Evolutionary conservation across 1,284 basidiomycete genomes (phyloP), one percentile per base, ranked within the genome.

Genomic region (Heterobasidion annosum): DNA sequence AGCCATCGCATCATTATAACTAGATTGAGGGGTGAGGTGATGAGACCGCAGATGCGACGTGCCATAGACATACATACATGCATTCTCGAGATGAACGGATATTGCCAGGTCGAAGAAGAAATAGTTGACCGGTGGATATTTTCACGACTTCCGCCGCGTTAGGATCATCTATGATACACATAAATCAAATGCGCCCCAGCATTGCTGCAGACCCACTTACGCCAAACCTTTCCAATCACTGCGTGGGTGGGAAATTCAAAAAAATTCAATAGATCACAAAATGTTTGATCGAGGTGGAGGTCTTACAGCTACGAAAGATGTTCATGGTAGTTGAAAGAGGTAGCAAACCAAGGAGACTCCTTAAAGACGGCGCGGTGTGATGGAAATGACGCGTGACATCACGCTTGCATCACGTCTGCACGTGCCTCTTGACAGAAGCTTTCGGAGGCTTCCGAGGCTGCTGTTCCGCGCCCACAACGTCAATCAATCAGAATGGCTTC

Each of bases 211-310:
- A 37, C 42, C 48, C 53, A 81, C 91, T 69, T 70, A 94, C 93
- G 92, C 93, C 93, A 95, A 72, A 97, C 93, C 79, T 88, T 92
- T 62, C 91, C 88, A 59, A 96, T 82, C 45, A 96, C 93, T 96
- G 63, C 25, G 25, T 25, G n/a, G 6, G 37, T 40, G 37, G 8
- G 7, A 13, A 42, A 40, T 33, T 25, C 46, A 12, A 18, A n/a
- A 48, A 48, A 51, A n/a, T n/a, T 51, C 37, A 55, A 25, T 5
- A 5, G 4, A 25, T 25, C 8, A 54, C 40, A 50, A 37, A 32
- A 33, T 2, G 1, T 7, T 15, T 7, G 42, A 8, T 10, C 3
- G 50, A 53, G 15, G 47, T 25, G 12, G 1, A 1, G 15, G 45
- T 81, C 91, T 73, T 64, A 94, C 93, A 70, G 68, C 83, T 93